A percentile compares a stretch with the other conserved stretches of the same genome.
phyloP scores from a whole-genome alignment of 2,329 filamentous ascomycete species.

The Aspergillus proliferans region DNA sequence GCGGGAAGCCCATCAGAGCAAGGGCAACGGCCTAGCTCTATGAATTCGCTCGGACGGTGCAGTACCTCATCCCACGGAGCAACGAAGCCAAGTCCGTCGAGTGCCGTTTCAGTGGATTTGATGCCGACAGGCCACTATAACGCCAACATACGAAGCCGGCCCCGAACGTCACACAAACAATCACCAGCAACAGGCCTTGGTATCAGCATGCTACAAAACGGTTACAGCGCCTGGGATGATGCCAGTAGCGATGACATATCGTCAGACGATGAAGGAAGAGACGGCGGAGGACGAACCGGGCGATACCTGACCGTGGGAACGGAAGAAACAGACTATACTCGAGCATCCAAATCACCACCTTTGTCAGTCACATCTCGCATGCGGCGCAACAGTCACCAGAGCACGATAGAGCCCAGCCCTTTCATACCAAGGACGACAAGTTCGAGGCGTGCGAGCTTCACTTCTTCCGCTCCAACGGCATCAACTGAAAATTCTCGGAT shows the following conservation, averaged over 20 bases:
- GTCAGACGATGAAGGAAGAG: slow-evolving; percentile 1
- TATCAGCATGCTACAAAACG: slow-evolving; percentile 2
- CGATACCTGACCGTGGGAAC: slow-evolving; percentile 8
- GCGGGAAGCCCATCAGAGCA: slow-evolving; percentile 6
- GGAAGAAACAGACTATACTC: neutral
- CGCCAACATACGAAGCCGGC: slow-evolving; percentile 20
- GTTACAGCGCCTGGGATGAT: neutral
- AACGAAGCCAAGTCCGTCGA: neutral
- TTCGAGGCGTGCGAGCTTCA: slow-evolving; percentile 29
- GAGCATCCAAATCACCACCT: slow-evolving; percentile 28
- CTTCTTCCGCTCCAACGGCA: slow-evolving; percentile 23
- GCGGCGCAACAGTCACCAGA: slow-evolving; percentile 30
- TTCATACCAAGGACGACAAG: slow-evolving; percentile 22
- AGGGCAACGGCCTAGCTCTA: slow-evolving; percentile 8
- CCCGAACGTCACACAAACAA: slow-evolving; percentile 5
- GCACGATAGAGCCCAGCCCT: slow-evolving; percentile 19
- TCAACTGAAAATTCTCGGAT: slow-evolving; percentile 21
- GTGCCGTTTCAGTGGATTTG: slow-evolving; percentile 9
- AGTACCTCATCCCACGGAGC: slow-evolving; percentile 3
- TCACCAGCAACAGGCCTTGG: slow-evolving; percentile 9
- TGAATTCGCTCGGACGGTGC: slow-evolving; percentile 6
- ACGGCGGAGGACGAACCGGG: slow-evolving; percentile 10
- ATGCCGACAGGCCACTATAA: slow-evolving; percentile 28
- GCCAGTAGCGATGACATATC: neutral
- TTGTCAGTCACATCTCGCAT: slow-evolving; percentile 33